Evolutionary conservation across 2,329 filamentous ascomycete genomes (phyloP).

Genomic region (Aspergillus chevalieri): DNA sequence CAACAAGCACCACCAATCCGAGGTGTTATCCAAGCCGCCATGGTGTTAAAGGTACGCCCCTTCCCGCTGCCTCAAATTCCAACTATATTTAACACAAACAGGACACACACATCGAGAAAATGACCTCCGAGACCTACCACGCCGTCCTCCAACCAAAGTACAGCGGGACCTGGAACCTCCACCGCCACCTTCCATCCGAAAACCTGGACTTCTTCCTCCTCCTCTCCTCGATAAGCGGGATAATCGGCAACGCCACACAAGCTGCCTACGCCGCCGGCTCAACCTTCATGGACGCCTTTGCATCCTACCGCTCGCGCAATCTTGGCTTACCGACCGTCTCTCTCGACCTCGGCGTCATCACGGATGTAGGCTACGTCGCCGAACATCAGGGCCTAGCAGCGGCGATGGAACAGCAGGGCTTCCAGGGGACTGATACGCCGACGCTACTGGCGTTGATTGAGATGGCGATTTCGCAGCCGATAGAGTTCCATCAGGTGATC

Average conservation of each 20-base stretch:
- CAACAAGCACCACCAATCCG: slow-evolving; percentile 13
- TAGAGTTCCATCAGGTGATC: slow-evolving; percentile 11
- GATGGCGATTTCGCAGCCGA: slow-evolving; percentile 10
- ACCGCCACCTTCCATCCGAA: slow-evolving; percentile 16
- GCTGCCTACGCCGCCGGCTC: slow-evolving; percentile 37
- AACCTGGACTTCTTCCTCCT: slow-evolving; percentile 37
- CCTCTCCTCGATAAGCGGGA: slow-evolving; percentile 33
- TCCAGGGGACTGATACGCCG: slow-evolving; percentile 14
- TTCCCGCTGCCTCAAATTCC: background rate
- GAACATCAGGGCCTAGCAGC: slow-evolving; percentile 12
- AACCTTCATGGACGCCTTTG: slow-evolving; percentile 31
- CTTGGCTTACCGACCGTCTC: slow-evolving; percentile 20
- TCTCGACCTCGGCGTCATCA: slow-evolving; percentile 26
- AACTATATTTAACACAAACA: background rate
- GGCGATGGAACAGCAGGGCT: slow-evolving; percentile 18
- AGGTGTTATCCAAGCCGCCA: slow-evolving; percentile 23
- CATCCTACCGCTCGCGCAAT: slow-evolving; percentile 16
- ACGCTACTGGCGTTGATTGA: slow-evolving; percentile 15
- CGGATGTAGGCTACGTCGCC: slow-evolving; percentile 20
- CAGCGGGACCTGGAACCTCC: slow-evolving; percentile 23
- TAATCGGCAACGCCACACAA: slow-evolving; percentile 42
- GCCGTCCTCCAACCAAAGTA: slow-evolving; percentile 29
- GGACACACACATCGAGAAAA: slow-evolving; percentile 30
- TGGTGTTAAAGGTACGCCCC: slow-evolving; percentile 18
- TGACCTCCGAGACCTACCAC: slow-evolving; percentile 27